These are phyloP conservation scores for Austropuccinia psidii DNA, from an alignment of 1,284 basidiomycete genomes.

Conservation along the genomic window DNA sequence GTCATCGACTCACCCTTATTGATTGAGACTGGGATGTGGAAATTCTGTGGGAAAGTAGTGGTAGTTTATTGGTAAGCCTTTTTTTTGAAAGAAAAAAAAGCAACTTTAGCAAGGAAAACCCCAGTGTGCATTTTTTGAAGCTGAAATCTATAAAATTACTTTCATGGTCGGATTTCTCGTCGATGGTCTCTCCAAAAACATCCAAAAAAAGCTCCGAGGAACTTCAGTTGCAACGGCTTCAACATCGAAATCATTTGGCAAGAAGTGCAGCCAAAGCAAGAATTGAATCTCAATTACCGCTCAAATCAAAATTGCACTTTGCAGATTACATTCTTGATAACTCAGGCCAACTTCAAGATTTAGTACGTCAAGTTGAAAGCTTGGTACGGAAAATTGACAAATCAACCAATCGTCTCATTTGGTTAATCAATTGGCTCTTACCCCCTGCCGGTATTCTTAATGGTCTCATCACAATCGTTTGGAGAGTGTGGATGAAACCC, in stretches of 20 bases:
- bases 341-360: slow-evolving; percentile 63
- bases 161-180: not conserved
- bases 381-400: slow-evolving; percentile 58
- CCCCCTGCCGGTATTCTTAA: slow-evolving; percentile 62
- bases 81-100: not conserved
- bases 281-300: slow-evolving; percentile 70
- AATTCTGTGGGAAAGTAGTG: slow-evolving; percentile 71
- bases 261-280: slow-evolving; percentile 58
- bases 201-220: slow-evolving; percentile 59
- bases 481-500: slow-evolving; percentile 25
- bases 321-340: slow-evolving; percentile 87
- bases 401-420: slow-evolving; percentile 60
- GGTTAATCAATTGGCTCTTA: slow-evolving; percentile 66
- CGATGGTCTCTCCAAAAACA: too few species aligned
- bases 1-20: slow-evolving; percentile 89
- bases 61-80: slow-evolving; percentile 75
- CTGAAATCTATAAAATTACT: not conserved
- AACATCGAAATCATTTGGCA: slow-evolving; percentile 48
- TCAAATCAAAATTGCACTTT: slow-evolving; percentile 68
- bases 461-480: slow-evolving; percentile 42
- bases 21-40: slow-evolving; percentile 81
- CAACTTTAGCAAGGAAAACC: slow-evolving; percentile 7
- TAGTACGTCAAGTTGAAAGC: slow-evolving; percentile 61
- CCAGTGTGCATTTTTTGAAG: too few species aligned
- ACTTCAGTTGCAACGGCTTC: slow-evolving; percentile 70